Evolutionary conservation across 1,139 yeast species (phyloP).

Genomic region (Debaryomyces psychrophilus): DNA sequence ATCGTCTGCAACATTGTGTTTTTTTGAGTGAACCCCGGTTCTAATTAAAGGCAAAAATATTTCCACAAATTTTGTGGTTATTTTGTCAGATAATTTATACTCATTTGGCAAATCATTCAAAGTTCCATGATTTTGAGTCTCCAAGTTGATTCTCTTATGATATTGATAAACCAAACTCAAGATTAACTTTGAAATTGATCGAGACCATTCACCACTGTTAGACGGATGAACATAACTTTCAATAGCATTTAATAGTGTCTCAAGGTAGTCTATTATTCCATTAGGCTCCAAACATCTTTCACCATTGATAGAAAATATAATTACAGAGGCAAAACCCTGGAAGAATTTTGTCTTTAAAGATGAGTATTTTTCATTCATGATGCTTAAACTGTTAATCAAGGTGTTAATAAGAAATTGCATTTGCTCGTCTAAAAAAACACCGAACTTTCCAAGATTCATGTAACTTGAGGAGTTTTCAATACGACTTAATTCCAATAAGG

Average conservation of each 20-base stretch:
- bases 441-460: conserved; percentile 41
- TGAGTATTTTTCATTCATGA: conserved; percentile 43
- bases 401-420: conserved; percentile 59
- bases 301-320: conserved; percentile 68
- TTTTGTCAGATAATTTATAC: conserved; percentile 46
- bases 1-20: conserved; percentile 56
- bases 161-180: conserved; percentile 58
- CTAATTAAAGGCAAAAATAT: conserved; percentile 62
- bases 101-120: conserved; percentile 48
- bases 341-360: conserved; percentile 48
- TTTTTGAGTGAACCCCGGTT: conserved; percentile 81
- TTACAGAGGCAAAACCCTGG: conserved; percentile 62
- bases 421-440: conserved; percentile 67
- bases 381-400: conserved; percentile 55
- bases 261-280: conserved; percentile 58
- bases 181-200: conserved; percentile 65
- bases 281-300: conserved; percentile 38
- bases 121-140: conserved; percentile 43
- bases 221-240: conserved; percentile 92
- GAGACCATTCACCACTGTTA: conserved; percentile 83
- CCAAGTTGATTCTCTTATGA: conserved; percentile 59
- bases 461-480: conserved; percentile 20
- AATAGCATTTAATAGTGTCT: conserved; percentile 65
- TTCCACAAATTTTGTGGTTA: conserved; percentile 54
- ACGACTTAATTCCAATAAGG: conserved; percentile 38